A percentile compares a stretch with the other conserved stretches of the same genome.
Conservation (phyloP, 345 rosid species). For the Geranium brycei region DNA sequence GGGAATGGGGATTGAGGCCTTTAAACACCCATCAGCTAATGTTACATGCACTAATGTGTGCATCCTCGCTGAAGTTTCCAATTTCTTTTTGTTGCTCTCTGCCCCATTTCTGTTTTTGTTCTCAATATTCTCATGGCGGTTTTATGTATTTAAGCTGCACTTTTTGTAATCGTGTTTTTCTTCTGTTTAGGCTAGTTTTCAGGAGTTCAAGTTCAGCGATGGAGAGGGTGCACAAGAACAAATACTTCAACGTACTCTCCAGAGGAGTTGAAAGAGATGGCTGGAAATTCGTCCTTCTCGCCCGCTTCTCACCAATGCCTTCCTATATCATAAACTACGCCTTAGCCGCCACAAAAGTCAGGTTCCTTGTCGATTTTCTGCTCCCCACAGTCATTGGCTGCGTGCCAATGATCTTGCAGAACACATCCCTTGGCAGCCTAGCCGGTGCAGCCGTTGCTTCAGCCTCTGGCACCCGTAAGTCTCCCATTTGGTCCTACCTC, state of each 20-base stretch:
- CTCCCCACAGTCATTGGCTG: conserved; percentile 75
- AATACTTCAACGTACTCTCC: conserved; percentile 58
- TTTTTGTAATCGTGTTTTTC: background rate
- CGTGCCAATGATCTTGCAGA: conserved; percentile 90
- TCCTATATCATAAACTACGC: conserved; percentile 82
- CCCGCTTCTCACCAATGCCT: conserved; percentile 90
- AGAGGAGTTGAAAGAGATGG: conserved; percentile 85
- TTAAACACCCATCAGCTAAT: background rate
- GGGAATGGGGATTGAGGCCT: background rate
- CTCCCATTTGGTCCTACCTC: conserved; percentile 53
- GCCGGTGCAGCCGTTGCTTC: conserved; percentile 89
- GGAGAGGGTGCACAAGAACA: conserved; percentile 59
- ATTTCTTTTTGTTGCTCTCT: background rate
- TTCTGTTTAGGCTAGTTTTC: conserved; percentile 50
- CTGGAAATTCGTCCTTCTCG: conserved; percentile 90
- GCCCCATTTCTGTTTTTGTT: background rate
- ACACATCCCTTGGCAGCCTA: conserved; percentile 86
- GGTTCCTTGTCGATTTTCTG: conserved; percentile 71
- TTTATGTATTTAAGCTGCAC: background rate
- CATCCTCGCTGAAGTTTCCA: background rate
- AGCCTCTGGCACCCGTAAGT: conserved; percentile 46
- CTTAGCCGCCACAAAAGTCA: conserved; percentile 70
- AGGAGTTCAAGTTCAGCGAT: conserved; percentile 51
- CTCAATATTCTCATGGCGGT: background rate
- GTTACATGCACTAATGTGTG: background rate